Evolutionary conservation across 2,329 filamentous ascomycete species (phyloP).

Genomic region (Verticillium isaacii): DNA sequence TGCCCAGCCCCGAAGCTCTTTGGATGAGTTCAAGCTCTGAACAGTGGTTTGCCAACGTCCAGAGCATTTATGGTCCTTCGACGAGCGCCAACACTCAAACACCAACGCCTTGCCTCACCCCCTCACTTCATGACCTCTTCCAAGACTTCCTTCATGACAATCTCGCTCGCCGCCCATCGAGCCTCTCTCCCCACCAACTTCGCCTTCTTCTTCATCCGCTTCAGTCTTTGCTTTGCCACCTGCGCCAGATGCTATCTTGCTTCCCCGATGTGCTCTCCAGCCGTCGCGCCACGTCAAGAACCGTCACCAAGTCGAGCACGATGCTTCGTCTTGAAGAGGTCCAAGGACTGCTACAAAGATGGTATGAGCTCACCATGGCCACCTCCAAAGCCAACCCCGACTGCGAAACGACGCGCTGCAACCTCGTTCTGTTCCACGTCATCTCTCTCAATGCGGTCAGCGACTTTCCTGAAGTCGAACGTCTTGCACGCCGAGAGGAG

Average conservation of each 20-base stretch:
- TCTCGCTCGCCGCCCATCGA: conserved; percentile 41
- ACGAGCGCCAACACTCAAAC: conserved; percentile 45
- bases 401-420: conserved; percentile 58
- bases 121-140: conserved; percentile 62
- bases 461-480: conserved; percentile 63
- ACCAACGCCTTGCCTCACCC: conserved; percentile 34
- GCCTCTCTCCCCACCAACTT: conserved; percentile 50
- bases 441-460: conserved; percentile 65
- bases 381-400: conserved; percentile 50
- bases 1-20: conserved; percentile 56
- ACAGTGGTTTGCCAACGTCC: conserved; percentile 56
- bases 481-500: conserved; percentile 56
- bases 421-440: conserved; percentile 65
- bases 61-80: conserved; percentile 47
- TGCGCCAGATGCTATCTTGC: conserved; percentile 60
- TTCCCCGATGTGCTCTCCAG: conserved; percentile 51
- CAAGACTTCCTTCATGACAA: conserved; percentile 64
- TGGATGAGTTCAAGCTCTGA: conserved; percentile 56
- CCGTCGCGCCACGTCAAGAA: conserved; percentile 33
- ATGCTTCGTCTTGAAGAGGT: conserved; percentile 58
- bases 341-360: conserved; percentile 57
- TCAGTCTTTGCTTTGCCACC: conserved; percentile 60
- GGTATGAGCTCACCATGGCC: conserved; percentile 60
- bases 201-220: conserved; percentile 65
- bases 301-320: conserved; percentile 56